These are phyloP conservation scores for Euphorbia pulcherrima DNA, from an alignment of 345 rosid species.

Conservation along the genomic window DNA sequence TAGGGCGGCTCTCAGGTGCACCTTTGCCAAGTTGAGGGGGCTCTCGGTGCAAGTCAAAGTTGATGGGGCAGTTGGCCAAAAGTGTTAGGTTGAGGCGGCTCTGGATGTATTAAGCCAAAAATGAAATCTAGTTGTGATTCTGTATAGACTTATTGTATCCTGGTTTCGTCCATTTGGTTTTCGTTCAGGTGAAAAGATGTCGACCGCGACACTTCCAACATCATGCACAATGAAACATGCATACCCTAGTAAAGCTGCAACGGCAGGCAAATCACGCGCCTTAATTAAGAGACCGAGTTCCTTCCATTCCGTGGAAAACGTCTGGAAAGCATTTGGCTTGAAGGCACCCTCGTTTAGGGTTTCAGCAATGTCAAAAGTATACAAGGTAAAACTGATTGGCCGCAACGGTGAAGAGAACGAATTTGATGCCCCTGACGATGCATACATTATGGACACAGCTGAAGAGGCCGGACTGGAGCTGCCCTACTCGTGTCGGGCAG, in stretches of 20 bases:
- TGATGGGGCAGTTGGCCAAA: too few species aligned
- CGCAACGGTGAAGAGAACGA: conserved; percentile 23
- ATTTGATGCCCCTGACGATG: conserved; percentile 27
- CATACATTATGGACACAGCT: conserved; percentile 25
- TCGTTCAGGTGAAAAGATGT: conserved; percentile 32
- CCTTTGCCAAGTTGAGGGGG: too few species aligned
- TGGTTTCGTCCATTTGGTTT: background rate
- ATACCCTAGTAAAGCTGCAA: conserved; percentile 14
- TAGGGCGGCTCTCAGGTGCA: too few species aligned
- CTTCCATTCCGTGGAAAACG: conserved; percentile 24
- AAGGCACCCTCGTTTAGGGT: conserved; percentile 40
- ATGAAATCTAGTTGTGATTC: too few species aligned
- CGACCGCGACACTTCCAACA: conserved; percentile 33
- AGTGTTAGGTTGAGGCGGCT: too few species aligned
- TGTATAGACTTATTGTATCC: background rate
- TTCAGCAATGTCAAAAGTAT: conserved; percentile 20
- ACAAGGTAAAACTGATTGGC: conserved; percentile 26
- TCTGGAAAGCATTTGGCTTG: conserved; percentile 33
- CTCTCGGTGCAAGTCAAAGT: too few species aligned
- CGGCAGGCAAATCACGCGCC: background rate
- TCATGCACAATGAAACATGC: conserved; percentile 21
- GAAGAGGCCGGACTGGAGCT: conserved; percentile 29
- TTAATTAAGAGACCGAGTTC: conserved; percentile 21
- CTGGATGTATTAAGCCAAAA: too few species aligned
- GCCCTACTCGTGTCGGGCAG: conserved; percentile 30